Conservation (phyloP, 352 stramenopile genomes). For the Phytophthora brassicae region DNA sequence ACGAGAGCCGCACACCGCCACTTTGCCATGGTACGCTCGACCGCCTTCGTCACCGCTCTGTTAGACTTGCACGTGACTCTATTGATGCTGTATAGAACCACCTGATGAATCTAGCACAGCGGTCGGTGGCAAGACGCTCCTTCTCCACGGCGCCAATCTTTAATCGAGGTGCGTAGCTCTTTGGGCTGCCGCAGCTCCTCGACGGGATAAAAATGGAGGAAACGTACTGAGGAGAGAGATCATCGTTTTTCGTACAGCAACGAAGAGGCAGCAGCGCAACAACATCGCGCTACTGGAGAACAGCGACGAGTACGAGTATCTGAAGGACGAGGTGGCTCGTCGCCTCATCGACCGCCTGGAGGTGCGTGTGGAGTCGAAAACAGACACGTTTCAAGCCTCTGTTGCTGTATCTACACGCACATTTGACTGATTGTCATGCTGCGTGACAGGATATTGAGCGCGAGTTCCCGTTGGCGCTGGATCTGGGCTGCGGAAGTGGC, state of each 20-base stretch:
- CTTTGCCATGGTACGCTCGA: constrained; percentile 17
- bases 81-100: constrained; percentile 28
- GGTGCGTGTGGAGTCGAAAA: constrained; percentile 25
- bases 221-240: no score
- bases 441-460: constrained; percentile 72
- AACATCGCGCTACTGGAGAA: constrained; percentile 63
- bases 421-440: neutral
- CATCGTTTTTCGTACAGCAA: constrained; percentile 23
- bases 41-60: neutral
- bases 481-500: constrained; percentile 78
- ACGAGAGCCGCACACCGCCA: constrained; percentile 16
- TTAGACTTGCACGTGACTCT: neutral
- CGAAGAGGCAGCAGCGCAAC: constrained; percentile 84
- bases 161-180: constrained; percentile 43
- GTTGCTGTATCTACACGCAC: no score
- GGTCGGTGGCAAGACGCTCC: constrained; percentile 26
- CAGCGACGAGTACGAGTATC: constrained; percentile 80
- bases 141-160: constrained; percentile 65
- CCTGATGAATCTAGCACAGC: constrained; percentile 22
- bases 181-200: no score
- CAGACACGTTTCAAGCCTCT: no score
- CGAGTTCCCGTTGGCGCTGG: constrained; percentile 75
- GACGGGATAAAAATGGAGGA: no score
- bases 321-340: constrained; percentile 86
- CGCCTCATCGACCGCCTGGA: constrained; percentile 80